These are phyloP conservation scores for Paecilomyces dactylethromorphus DNA, from an alignment of 2,329 filamentous ascomycete genomes.

Conservation along the genomic window DNA sequence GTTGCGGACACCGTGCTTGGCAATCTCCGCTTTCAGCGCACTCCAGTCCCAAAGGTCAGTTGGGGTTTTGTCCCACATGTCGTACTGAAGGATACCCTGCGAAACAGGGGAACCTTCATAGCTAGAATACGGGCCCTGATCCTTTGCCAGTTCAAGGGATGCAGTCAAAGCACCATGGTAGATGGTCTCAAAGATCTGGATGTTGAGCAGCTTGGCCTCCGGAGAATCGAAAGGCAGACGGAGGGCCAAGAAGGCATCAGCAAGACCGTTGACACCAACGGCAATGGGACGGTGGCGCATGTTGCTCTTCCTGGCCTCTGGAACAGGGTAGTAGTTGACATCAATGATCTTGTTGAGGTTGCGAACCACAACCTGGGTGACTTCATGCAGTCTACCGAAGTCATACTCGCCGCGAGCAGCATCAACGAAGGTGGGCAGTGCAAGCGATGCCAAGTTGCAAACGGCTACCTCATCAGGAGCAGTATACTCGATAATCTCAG, in stretches of 20 bases:
- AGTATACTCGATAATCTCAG: slow-evolving; percentile 96
- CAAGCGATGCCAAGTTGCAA: slow-evolving; percentile 93
- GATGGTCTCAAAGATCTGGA: slow-evolving; percentile 98
- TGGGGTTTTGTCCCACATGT: slow-evolving; percentile 96
- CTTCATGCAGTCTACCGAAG: slow-evolving; percentile 94
- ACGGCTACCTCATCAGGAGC: slow-evolving; percentile 97
- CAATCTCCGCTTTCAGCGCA: slow-evolving; percentile 79
- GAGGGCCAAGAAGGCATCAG: slow-evolving; percentile 94
- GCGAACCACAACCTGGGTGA: slow-evolving; percentile 82
- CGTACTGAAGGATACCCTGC: slow-evolving; percentile 92
- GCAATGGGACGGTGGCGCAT: slow-evolving; percentile 94
- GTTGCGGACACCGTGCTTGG: slow-evolving; percentile 90
- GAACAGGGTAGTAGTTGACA: slow-evolving; percentile 96
- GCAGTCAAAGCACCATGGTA: slow-evolving; percentile 92
- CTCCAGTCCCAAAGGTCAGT: slow-evolving; percentile 97
- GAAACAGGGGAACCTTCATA: slow-evolving; percentile 93
- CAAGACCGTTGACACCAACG: slow-evolving; percentile 94
- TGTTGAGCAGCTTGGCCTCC: slow-evolving; percentile 89
- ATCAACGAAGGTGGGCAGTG: slow-evolving; percentile 86
- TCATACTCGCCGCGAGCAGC: slow-evolving; percentile 78
- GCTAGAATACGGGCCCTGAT: slow-evolving; percentile 76
- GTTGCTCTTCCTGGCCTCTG: slow-evolving; percentile 90
- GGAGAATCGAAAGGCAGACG: slow-evolving; percentile 95
- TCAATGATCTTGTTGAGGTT: slow-evolving; percentile 99
- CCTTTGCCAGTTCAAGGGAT: slow-evolving; percentile 78